Base-by-base conservation (phyloP, 768 basidiomycete species). In the Gyrodon lividus region DNA sequence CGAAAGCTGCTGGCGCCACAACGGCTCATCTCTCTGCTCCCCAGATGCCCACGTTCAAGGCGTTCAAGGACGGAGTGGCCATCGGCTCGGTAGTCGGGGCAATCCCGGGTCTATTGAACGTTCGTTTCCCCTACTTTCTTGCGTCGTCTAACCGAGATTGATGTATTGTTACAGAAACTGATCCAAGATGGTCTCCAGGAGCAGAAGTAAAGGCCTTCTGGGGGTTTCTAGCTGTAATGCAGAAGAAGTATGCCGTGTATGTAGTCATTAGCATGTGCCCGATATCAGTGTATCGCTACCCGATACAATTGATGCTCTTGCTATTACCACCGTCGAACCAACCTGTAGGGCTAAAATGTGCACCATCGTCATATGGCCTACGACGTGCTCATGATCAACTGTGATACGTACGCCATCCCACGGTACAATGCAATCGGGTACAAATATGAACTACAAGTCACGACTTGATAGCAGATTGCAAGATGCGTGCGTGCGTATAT, bases 401-500 rank as follows among this genome's bases (percentile, higher is more conserved):
- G 28, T 28, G 24, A 31, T 31, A 31, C 31, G 13, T 14, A 31
- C 10, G 10, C 31, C 31, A 31, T n/a, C 31, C 31, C 31, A 31
- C 31, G 31, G 31, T 13, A 31, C 31, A 31, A 17, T 37, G n/a
- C n/a, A 37, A 37, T 17, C 6, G 17, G 35, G n/a, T 37, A 28
- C 28, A 28, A 10, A 28, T 28, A 10, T 5, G 28, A 28, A 6
- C 7, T 37, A 40, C 13, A 48, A 39, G 30, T 14, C 34, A 42
- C 45, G 14, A 34, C n/a, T 33, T n/a, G 22, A n/a, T n/a, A 9
- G 7, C 13, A 28, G 16, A 56, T 50, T 55, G 63, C 53, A 55
- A 61, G 56, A 61, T 65, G 56, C 49, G 58, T 55, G 56, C 50
- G 61, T 64, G 61, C 57, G 62, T 57, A 59, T 55, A 59, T 65